A percentile compares a stretch with the other conserved stretches of the same genome.
Evolutionary conservation across 139 green algal species (phyloP).

Genomic region (Eudorina sp.): DNA sequence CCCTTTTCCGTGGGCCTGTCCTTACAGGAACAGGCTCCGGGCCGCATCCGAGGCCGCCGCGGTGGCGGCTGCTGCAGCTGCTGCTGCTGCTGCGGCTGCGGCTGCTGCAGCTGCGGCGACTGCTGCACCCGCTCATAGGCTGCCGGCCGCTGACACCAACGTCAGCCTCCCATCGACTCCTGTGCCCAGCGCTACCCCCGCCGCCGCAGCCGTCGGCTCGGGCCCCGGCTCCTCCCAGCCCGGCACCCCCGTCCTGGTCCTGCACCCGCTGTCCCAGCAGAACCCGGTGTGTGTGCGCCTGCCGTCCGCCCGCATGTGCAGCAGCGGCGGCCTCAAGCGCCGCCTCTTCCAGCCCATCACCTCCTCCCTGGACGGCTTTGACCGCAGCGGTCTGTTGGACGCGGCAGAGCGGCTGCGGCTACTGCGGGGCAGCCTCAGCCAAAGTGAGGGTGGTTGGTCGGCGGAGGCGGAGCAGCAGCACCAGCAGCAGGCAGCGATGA

Average conservation of each 20-base stretch:
- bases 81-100: background rate
- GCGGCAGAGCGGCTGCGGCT: background rate
- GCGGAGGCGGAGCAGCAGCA: background rate
- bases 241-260: background rate
- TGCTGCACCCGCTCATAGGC: background rate
- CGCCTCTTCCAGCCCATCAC: slow-evolving; percentile 3
- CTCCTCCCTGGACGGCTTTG: background rate
- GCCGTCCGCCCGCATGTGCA: background rate
- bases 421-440: background rate
- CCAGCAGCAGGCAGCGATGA: background rate
- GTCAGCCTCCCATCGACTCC: background rate
- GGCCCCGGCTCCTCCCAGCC: background rate
- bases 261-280: background rate
- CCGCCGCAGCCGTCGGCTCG: background rate
- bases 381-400: background rate
- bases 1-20: no score
- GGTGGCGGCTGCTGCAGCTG: background rate
- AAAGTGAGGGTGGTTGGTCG: slow-evolving; percentile 1
- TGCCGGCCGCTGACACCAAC: background rate
- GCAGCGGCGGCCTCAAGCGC: background rate
- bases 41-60: no score
- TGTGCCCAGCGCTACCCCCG: background rate
- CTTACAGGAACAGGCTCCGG: no score
- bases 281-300: background rate
- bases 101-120: background rate